Evolutionary conservation across 2,329 filamentous ascomycete genomes (phyloP).

Genomic region (Aspergillus sp.): DNA sequence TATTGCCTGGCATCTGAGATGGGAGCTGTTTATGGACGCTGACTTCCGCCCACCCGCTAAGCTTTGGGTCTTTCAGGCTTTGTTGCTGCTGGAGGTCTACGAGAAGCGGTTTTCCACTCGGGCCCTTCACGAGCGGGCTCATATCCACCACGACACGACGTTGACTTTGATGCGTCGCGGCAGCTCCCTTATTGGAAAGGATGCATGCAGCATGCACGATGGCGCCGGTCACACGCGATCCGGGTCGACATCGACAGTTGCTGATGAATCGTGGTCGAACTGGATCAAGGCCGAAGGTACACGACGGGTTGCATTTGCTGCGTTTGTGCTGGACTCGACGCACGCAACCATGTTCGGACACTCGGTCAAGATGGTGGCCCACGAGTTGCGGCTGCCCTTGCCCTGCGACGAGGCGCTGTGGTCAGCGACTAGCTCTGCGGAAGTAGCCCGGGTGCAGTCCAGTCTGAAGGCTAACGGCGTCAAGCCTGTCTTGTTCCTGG

Average conservation of each 20-base stretch:
- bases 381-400: conserved; percentile 84
- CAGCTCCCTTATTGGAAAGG: conserved; percentile 80
- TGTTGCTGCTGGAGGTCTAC: conserved; percentile 83
- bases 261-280: conserved; percentile 88
- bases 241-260: conserved; percentile 52
- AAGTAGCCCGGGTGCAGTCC: conserved; percentile 77
- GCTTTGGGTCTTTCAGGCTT: conserved; percentile 89
- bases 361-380: conserved; percentile 91
- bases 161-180: conserved; percentile 92
- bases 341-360: conserved; percentile 98
- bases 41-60: conserved; percentile 89
- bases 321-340: conserved; percentile 90
- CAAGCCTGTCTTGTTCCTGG: conserved; percentile 79
- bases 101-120: conserved; percentile 98
- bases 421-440: conserved; percentile 79
- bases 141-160: conserved; percentile 94
- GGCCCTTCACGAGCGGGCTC: conserved; percentile 83
- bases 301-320: conserved; percentile 80
- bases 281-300: conserved; percentile 96
- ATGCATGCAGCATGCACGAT: conserved; percentile 54
- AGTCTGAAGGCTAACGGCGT: conserved; percentile 73
- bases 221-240: conserved; percentile 29
- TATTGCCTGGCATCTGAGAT: conserved; percentile 84
- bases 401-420: conserved; percentile 91
- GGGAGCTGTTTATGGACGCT: conserved; percentile 88